Evolutionary conservation across 2,329 filamentous ascomycete species (phyloP).

Genomic region (Diaporthe eres): DNA sequence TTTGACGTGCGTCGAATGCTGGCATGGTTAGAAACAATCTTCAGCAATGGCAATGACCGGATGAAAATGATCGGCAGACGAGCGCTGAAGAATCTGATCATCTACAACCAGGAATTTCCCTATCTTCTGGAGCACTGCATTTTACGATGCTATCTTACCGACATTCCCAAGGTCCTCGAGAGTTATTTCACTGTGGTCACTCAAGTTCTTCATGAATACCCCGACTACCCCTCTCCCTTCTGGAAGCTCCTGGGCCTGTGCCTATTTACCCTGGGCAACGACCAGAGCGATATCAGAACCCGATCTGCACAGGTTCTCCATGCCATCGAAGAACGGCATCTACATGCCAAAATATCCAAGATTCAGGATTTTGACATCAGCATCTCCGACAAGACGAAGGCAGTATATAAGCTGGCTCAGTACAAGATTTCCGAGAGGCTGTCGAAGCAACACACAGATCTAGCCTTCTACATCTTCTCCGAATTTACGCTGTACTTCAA

Average conservation of each 20-base stretch:
- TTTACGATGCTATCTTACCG: conserved; percentile 88
- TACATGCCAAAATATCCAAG: conserved; percentile 81
- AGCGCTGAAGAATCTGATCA: conserved; percentile 89
- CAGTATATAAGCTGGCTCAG: conserved; percentile 96
- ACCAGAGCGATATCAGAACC: conserved; percentile 88
- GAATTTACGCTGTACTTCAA: conserved; percentile 97
- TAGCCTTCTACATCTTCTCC: conserved; percentile 95
- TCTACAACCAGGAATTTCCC: conserved; percentile 89
- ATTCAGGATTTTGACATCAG: conserved; percentile 98
- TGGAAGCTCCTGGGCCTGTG: conserved; percentile 93
- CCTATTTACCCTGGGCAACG: conserved; percentile 92
- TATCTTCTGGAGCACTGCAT: conserved; percentile 92
- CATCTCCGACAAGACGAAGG: conserved; percentile 97
- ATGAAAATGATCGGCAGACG: conserved; percentile 91
- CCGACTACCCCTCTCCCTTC: conserved; percentile 87
- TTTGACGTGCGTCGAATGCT: conserved; percentile 96
- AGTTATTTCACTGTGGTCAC: conserved; percentile 96
- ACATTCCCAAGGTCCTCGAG: conserved; percentile 85
- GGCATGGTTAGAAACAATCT: conserved; percentile 95
- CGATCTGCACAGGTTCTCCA: conserved; percentile 88
- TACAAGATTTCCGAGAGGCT: conserved; percentile 95
- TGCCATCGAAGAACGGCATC: conserved; percentile 84
- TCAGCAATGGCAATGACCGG: conserved; percentile 90
- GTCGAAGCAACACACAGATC: conserved; percentile 87
- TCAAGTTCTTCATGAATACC: conserved; percentile 85